Percentiles rank a stretch among this genome's conserved stretches.
Evolutionary conservation across 2,329 filamentous ascomycete species (phyloP).

Genomic region (Colletotrichum nymphaeae): DNA sequence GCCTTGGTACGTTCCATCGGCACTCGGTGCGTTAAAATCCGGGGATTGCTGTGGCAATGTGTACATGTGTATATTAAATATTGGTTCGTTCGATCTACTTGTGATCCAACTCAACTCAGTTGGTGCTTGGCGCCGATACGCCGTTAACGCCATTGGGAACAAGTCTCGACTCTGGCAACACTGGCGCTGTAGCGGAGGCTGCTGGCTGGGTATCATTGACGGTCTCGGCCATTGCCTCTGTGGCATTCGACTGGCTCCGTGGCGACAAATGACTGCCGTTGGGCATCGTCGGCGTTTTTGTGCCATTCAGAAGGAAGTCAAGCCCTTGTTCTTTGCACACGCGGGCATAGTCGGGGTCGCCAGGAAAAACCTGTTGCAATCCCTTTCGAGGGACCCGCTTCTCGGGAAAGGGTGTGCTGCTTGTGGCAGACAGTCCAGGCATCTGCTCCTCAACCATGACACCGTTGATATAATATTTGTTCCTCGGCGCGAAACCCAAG

Average conservation of each 20-base stretch:
- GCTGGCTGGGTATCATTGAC: constrained; percentile 21
- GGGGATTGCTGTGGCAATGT: constrained; percentile 9
- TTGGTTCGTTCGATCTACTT: constrained; percentile 27
- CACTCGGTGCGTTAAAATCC: not conserved
- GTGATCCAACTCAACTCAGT: constrained; percentile 20
- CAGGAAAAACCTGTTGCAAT: constrained; percentile 61
- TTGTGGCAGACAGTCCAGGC: constrained; percentile 58
- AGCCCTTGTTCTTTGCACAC: constrained; percentile 69
- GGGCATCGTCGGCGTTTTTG: constrained; percentile 54
- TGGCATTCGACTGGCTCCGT: constrained; percentile 45
- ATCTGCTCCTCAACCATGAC: constrained; percentile 62
- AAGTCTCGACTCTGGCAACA: constrained; percentile 7
- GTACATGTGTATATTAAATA: constrained; percentile 28
- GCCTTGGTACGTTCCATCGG: constrained; percentile 3
- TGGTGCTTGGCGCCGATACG: constrained; percentile 22
- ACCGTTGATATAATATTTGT: constrained; percentile 70
- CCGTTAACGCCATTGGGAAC: constrained; percentile 31
- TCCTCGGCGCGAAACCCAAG: constrained; percentile 65
- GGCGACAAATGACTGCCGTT: constrained; percentile 63
- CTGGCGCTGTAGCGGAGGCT: not conserved
- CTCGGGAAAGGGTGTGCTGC: constrained; percentile 66
- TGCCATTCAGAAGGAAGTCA: constrained; percentile 61
- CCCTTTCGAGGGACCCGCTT: constrained; percentile 66
- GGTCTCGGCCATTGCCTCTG: constrained; percentile 23
- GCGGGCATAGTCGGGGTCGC: constrained; percentile 67